Evolutionary conservation across 139 green algal species (phyloP).

Genomic region (Microglena sp.): DNA sequence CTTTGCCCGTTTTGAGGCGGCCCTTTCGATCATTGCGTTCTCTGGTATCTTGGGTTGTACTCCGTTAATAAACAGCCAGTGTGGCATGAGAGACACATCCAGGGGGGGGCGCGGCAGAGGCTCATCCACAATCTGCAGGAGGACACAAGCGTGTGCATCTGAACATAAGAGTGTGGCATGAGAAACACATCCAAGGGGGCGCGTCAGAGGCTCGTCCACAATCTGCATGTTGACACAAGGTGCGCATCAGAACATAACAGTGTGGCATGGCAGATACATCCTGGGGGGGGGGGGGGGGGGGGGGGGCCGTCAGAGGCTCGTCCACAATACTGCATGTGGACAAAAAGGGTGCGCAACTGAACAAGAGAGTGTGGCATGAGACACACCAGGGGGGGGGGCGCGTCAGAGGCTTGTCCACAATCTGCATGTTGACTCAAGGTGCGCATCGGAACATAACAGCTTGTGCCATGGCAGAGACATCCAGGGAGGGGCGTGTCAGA

Average conservation of each 20-base stretch:
- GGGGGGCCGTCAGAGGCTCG: too few species aligned
- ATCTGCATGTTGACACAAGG: too few species aligned
- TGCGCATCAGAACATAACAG: too few species aligned
- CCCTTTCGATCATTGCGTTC: conserved; percentile 49
- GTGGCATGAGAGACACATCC: conserved; percentile 60
- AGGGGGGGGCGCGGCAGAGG: conserved; percentile 57
- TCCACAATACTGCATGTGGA: too few species aligned
- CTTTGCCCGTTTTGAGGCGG: conserved; percentile 16
- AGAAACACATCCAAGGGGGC: background rate
- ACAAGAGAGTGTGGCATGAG: too few species aligned
- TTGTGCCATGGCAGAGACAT: conserved; percentile 68
- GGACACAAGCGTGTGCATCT: background rate
- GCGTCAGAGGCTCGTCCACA: too few species aligned
- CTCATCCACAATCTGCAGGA: conserved; percentile 43
- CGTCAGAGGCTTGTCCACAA: too few species aligned
- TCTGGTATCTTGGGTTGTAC: conserved; percentile 81
- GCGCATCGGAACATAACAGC: too few species aligned
- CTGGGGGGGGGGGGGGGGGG: too few species aligned
- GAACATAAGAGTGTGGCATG: background rate
- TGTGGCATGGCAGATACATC: background rate
- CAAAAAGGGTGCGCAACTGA: too few species aligned
- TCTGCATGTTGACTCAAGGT: too few species aligned
- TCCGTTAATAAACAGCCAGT: conserved; percentile 89
- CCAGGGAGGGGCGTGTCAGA: conserved; percentile 58
- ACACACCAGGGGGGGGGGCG: too few species aligned